phyloP scores from a whole-genome alignment of 2,329 filamentous ascomycete species.

The Colletotrichum spaethianum region DNA sequence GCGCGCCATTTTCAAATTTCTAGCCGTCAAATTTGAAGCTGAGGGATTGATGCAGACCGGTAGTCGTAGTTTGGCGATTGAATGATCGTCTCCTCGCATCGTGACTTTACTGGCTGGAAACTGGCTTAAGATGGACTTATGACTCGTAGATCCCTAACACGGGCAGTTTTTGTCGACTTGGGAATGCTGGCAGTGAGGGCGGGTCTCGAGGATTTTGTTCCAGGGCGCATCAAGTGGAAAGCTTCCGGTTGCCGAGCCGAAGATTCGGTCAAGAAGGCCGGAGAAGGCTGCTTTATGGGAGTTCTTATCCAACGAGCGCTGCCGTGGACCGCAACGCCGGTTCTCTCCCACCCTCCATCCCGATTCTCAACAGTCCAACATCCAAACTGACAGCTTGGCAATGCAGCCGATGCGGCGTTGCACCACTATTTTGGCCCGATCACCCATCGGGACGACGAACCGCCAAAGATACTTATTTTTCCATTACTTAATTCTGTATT shows the following conservation, averaged over 20 bases:
- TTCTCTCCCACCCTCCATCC: not conserved
- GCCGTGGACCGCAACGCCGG: not conserved
- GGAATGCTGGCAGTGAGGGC: constrained; percentile 9
- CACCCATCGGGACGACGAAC: not conserved
- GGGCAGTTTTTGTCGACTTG: constrained; percentile 25
- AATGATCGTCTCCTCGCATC: constrained; percentile 20
- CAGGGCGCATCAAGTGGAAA: not conserved
- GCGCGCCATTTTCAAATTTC: not conserved
- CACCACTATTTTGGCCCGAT: not conserved
- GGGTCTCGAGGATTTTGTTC: not conserved
- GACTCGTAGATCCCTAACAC: constrained; percentile 27
- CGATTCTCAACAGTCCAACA: not conserved
- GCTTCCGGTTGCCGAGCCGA: constrained; percentile 15
- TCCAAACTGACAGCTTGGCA: constrained; percentile 40
- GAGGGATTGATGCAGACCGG: constrained; percentile 4
- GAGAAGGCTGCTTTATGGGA: not conserved
- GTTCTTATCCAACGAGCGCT: not conserved
- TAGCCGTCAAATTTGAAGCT: not conserved
- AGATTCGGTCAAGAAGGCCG: not conserved
- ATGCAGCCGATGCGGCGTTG: not conserved
- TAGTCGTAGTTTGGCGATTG: constrained; percentile 3
- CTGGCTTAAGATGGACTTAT: constrained; percentile 9
- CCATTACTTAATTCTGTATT: not conserved
- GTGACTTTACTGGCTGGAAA: constrained; percentile 4
- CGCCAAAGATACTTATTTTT: not conserved